Evolutionary conservation across 768 basidiomycete species (phyloP).

Genomic region (Mycena rebaudengoi): DNA sequence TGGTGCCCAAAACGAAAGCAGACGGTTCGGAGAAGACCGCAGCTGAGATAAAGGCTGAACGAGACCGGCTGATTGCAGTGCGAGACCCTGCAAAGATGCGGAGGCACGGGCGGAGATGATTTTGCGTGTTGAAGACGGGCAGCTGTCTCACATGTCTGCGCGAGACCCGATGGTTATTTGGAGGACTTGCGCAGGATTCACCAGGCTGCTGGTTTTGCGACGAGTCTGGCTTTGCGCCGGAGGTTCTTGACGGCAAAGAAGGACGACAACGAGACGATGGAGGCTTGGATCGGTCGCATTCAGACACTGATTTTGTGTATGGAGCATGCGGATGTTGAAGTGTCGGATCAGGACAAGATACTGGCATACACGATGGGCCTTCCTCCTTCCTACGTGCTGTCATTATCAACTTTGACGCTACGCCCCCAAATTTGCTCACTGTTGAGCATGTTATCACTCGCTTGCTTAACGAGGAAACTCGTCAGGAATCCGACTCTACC

Average conservation of each 20-base stretch:
- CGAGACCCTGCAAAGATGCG: no score
- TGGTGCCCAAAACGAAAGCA: background rate
- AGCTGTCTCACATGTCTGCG: constrained; percentile 34
- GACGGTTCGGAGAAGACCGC: background rate
- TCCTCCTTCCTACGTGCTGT: constrained; percentile 32
- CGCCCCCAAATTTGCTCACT: constrained; percentile 31
- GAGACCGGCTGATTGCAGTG: no score
- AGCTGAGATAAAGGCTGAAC: no score
- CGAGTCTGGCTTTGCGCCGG: constrained; percentile 25
- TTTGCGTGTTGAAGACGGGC: constrained; percentile 30
- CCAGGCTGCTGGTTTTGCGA: constrained; percentile 34
- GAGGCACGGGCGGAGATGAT: constrained; percentile 35
- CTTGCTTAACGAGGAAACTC: constrained; percentile 44
- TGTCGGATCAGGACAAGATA: constrained; percentile 35
- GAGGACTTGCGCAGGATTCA: constrained; percentile 30
- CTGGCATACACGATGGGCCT: constrained; percentile 37
- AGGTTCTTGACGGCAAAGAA: constrained; percentile 36
- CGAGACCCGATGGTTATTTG: constrained; percentile 34
- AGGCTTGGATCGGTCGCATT: constrained; percentile 34
- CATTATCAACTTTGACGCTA: constrained; percentile 39
- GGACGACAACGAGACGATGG: constrained; percentile 28
- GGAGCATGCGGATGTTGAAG: constrained; percentile 23
- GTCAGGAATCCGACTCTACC: no score
- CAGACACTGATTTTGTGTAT: constrained; percentile 29
- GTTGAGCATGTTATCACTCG: constrained; percentile 36